Evolutionary conservation across 2,329 filamentous ascomycete species (phyloP), one percentile per base, ranked within the genome.

Genomic region (Didymella glomerata): DNA sequence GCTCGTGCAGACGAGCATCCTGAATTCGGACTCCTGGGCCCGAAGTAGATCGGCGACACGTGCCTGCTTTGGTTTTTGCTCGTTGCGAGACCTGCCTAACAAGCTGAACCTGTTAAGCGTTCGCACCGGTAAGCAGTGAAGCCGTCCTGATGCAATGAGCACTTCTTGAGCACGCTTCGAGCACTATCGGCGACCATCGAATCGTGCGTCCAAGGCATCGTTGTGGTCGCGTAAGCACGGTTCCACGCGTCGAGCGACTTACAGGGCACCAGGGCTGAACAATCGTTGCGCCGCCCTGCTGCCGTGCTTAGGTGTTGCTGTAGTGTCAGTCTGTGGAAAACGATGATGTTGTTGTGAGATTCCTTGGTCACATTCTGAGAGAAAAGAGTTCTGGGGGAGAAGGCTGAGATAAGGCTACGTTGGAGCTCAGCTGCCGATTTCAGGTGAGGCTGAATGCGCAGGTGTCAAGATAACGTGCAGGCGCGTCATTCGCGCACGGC

Each of bases 401-500:
- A 24, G 28, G 28, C 18, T 48, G 20, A 18, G 14, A 36, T n/a
- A 25, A 36, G 28, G 30, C 46, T 25, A 36, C 20, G 5, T 34
- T n/a, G 3, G 6, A 32, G n/a, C 22, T 50, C 38, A 9, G 36
- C 38, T 41, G n/a, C 18, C 25, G 13, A 49, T 11, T n/a, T 20
- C 27, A 10, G 45, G 5, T 47, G 45, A 52, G 16, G 16, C 44
- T 52, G 28, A 47, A 36, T 7, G 24, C 41, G 24, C 41, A 25
- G 38, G 11, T 25, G 20, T 32, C 18, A 14, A 25, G 18, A 44
- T 45, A 41, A 59, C 50, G 50, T 54, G 50, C 41, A 36, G 38
- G 47, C 50, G 56, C 49, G 56, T 54, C 54, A 57, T 48, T 36
- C 32, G 41, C 36, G 57, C 57, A 60, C 51, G 47, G 57, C 28